Evolutionary conservation across 768 basidiomycete species (phyloP), one percentile per base, ranked within the genome.

Genomic region (Xerocomus brunneocitrinus): DNA sequence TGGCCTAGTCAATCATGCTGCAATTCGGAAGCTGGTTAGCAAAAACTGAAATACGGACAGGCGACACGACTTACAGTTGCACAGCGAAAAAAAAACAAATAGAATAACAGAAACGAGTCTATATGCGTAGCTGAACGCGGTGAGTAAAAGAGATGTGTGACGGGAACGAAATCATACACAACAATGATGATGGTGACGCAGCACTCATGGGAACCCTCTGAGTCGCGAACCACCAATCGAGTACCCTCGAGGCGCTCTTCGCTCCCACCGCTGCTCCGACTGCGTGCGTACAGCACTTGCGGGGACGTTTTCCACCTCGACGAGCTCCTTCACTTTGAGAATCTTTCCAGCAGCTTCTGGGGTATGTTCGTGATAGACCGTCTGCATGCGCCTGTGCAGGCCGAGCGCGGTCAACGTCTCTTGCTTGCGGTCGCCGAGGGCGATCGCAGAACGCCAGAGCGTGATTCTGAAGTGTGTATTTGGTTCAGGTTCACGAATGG

Each of bases 401-500:
- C 94, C 94, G 3, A 98, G 82, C 0, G 91, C 80, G n/a, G 79
- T 76, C 42, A 95, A 76, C 0, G 93, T 95, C 44, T 77, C 84
- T 64, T 85, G 79, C 52, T 84, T 81, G 60, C 78, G 78, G 53
- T 81, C 74, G 3, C 87, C 85, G 8, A 95, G 81, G 1, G 91
- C 86, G 57, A 95, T 94, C 46, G 84, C 86, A 5, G 93, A 95
- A 51, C 30, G 30, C 30, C 30, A 0, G 30, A 95, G 84, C 19
- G 93, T 95, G 62, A 98, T 87, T 74, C 89, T 89, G 76, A 80
- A 94, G 71, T 95, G 90, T 0, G 93, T 91, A 30, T 70, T 73
- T 49, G 76, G 72, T 43, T 53, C 53, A 3, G 42, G 39, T 14
- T 48, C 40, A 30, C 47, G 40, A 25, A 6, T 13, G 4, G 38